phyloP scores from a whole-genome alignment of 495 filamentous ascomycete species.

The Penicillium herquei region DNA sequence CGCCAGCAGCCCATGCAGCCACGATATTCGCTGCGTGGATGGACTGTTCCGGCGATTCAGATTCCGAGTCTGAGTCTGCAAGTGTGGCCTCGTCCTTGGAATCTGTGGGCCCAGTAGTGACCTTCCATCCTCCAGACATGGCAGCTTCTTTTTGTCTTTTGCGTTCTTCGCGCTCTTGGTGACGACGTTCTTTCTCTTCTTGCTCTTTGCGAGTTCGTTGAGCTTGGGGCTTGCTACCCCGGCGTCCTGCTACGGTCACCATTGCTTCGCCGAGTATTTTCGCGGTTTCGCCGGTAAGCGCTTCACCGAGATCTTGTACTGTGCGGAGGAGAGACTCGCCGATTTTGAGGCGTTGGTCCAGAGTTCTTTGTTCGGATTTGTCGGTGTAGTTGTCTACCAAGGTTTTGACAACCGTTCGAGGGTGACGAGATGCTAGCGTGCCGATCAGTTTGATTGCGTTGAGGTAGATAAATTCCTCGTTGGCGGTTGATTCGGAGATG shows the following conservation, averaged over 20 bases:
- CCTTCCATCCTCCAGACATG: conserved; percentile 34
- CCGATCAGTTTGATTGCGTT: conserved; percentile 67
- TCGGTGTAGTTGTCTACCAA: conserved; percentile 72
- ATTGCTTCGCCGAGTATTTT: conserved; percentile 58
- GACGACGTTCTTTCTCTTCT: conserved; percentile 43
- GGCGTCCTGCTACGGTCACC: conserved; percentile 64
- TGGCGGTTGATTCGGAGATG: conserved; percentile 29
- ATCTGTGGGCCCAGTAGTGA: conserved; percentile 19
- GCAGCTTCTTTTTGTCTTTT: conserved; percentile 27
- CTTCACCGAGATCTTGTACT: conserved; percentile 62
- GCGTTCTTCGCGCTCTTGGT: conserved; percentile 47
- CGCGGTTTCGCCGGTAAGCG: conserved; percentile 57
- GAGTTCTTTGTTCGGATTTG: conserved; percentile 50
- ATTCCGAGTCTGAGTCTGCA: conserved; percentile 41
- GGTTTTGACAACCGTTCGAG: conserved; percentile 61
- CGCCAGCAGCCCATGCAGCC: conserved; percentile 68
- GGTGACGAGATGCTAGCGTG: conserved; percentile 62
- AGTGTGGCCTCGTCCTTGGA: conserved; percentile 16
- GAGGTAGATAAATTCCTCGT: conserved; percentile 74
- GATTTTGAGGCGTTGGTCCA: conserved; percentile 68
- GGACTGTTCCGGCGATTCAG: conserved; percentile 47
- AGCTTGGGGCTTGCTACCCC: conserved; percentile 53
- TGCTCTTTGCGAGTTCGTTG: conserved; percentile 53
- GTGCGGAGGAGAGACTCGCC: conserved; percentile 72
- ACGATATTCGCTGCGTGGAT: conserved; percentile 63